Base-by-base conservation (phyloP, 345 rosid species). In the Lumnitzera littorea region DNA sequence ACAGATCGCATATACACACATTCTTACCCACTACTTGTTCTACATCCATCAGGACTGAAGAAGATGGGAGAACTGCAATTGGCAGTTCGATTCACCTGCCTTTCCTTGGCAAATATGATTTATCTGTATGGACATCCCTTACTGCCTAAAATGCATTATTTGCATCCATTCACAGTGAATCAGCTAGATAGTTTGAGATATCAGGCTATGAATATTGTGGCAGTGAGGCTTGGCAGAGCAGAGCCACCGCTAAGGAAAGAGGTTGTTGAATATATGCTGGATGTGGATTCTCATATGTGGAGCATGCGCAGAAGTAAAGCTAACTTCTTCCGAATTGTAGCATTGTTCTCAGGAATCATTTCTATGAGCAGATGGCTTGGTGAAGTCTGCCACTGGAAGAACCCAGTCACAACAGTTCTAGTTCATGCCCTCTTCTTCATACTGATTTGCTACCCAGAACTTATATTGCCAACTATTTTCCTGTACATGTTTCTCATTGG, bases 251-350 rank as follows among this genome's bases (percentile, higher is more conserved):
- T 90, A 50, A 75, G 86, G 70, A 90, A 85, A 73, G 97, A 90
- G 70, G 92, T 80, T 3, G 91, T 90, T 9, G 97, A 87, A 80
- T 90, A 85, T 56, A 85, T 87, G 97, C 78, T 90, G n/a, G 97
- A 90, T 54, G 97, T 87, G 62, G 96, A 87, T 69, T 87, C 96
- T 11, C 95, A 90, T 65, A 85, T 83, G 88, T 90, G 97, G 97
- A 90, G 97, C 72, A 82, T 88, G 92, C 75, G 96, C 65, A 82
- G 96, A 65, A 88, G 96, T 73, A 85, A 88, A 76, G 96, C 95
- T 29, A 85, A 90, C 74, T 90, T 90, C 80, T 90, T 90, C 72
- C 74, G 97, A 51, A 80, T 90, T 56, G 89, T 87, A 46, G 84
- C 91, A 5, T 65, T 87, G 24, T 77, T 90, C 69, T 85, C 95